phyloP scores from a whole-genome alignment of 257 asterid species.

The Thymus mandschuricus region DNA sequence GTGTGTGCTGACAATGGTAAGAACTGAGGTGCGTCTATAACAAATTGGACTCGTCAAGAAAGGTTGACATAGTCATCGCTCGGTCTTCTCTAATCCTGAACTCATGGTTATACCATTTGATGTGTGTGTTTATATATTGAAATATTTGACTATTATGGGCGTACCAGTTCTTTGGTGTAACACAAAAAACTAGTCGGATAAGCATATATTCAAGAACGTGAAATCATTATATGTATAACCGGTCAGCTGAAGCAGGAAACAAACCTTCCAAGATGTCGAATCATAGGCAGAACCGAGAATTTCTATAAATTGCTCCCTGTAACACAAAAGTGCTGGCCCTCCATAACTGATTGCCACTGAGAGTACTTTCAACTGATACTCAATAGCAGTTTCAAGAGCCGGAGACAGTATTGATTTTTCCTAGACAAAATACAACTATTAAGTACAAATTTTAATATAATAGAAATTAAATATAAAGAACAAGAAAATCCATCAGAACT shows the following conservation, averaged over 20 bases:
- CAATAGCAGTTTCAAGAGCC: constrained; percentile 86
- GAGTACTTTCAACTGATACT: constrained; percentile 88
- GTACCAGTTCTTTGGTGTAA: neutral
- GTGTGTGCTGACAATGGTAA: neutral
- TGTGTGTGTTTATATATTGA: no score
- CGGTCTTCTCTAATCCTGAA: neutral
- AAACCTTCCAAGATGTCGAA: constrained; percentile 99
- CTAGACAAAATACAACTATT: constrained; percentile 48
- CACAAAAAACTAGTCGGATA: constrained; percentile 21
- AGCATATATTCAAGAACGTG: constrained; percentile 17
- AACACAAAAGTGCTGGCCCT: constrained; percentile 78
- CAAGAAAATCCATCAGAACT: constrained; percentile 27
- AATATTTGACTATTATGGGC: neutral
- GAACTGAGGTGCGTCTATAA: neutral
- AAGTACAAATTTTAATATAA: neutral
- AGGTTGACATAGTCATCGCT: neutral
- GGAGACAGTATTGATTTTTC: constrained; percentile 79
- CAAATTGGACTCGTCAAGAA: neutral
- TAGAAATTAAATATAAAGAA: neutral
- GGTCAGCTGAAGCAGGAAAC: constrained; percentile 32
- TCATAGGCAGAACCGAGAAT: constrained; percentile 80
- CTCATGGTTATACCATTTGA: neutral
- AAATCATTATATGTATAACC: constrained; percentile 6
- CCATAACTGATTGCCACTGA: constrained; percentile 94
- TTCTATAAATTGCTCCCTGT: constrained; percentile 82